These are phyloP conservation scores for Naganishia cerealis DNA, from an alignment of 1,284 basidiomycete species.

Conservation along the genomic window DNA sequence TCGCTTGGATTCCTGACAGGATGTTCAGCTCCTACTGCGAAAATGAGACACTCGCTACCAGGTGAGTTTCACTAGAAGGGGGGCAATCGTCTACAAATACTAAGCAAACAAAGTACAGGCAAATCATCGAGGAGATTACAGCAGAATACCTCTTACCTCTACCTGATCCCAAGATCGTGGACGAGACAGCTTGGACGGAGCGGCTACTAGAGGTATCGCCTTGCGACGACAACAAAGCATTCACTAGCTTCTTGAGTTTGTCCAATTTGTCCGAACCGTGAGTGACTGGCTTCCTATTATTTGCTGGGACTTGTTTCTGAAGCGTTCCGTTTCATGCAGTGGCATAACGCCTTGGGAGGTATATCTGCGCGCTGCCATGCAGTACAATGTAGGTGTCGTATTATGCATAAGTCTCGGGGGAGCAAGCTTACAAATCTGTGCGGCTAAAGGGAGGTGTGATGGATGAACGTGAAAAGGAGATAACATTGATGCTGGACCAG, in stretches of 20 bases:
- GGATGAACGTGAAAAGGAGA: slow-evolving; percentile 69
- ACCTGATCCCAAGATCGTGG: slow-evolving; percentile 65
- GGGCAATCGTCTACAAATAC: neutral
- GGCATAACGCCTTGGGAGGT: slow-evolving; percentile 47
- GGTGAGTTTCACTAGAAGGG: slow-evolving; percentile 54
- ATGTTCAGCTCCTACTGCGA: slow-evolving; percentile 60
- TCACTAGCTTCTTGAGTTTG: slow-evolving; percentile 63
- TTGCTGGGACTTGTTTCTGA: neutral
- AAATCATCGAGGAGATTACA: slow-evolving; percentile 24
- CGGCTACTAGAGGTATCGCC: slow-evolving; percentile 73
- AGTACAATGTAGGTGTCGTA: slow-evolving; percentile 68
- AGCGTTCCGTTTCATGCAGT: slow-evolving; percentile 27
- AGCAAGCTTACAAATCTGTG: neutral
- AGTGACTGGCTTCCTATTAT: neutral
- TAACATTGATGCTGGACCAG: slow-evolving; percentile 62
- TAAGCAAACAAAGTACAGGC: slow-evolving; percentile 3
- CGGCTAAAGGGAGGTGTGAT: slow-evolving; percentile 74
- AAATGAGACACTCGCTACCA: slow-evolving; percentile 57
- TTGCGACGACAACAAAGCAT: slow-evolving; percentile 64
- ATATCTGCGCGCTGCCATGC: slow-evolving; percentile 69
- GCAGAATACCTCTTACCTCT: slow-evolving; percentile 69
- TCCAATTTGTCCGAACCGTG: slow-evolving; percentile 61
- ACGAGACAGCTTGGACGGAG: slow-evolving; percentile 80
- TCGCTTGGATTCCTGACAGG: slow-evolving; percentile 87
- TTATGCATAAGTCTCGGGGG: neutral